Evolutionary conservation across 805 yeast species (phyloP).

Genomic region (Starmerella apicola): DNA sequence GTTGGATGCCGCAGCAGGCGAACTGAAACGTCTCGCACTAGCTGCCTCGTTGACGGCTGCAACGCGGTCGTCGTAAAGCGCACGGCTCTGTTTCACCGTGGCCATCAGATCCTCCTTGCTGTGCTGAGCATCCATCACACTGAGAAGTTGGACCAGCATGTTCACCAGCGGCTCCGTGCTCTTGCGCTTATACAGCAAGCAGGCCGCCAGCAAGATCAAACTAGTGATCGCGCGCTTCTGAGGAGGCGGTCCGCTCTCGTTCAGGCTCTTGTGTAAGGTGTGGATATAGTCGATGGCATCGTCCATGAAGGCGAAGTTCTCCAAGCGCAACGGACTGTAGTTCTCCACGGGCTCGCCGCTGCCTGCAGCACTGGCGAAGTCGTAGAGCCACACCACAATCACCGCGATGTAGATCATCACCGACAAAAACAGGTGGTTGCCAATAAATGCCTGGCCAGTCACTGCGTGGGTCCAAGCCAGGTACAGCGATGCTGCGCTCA

Average conservation of each 20-base stretch:
- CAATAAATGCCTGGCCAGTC: constrained; percentile 16
- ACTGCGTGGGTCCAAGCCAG: constrained; percentile 22
- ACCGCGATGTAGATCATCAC: constrained; percentile 23
- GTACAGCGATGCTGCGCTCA: constrained; percentile 21
- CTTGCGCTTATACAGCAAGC: constrained; percentile 18
- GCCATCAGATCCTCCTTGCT: constrained; percentile 8
- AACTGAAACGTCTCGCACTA: too few species aligned
- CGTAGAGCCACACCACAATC: constrained; percentile 24
- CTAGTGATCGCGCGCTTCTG: constrained; percentile 8
- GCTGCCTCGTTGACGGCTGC: too few species aligned
- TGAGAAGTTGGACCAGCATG: constrained; percentile 17
- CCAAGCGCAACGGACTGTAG: constrained; percentile 8
- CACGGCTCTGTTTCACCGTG: constrained; percentile 11
- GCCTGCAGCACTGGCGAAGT: constrained; percentile 11
- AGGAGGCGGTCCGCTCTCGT: constrained; percentile 6
- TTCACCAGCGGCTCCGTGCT: constrained; percentile 15
- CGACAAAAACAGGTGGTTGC: constrained; percentile 21
- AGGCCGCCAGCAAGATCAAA: constrained; percentile 19
- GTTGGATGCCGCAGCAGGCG: too few species aligned
- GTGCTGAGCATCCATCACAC: constrained; percentile 16
- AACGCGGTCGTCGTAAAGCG: constrained; percentile 8
- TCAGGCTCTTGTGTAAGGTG: constrained; percentile 7
- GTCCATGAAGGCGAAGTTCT: constrained; percentile 19
- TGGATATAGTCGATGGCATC: constrained; percentile 21
- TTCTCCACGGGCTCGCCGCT: neutral